phyloP scores from a whole-genome alignment of 345 rosid genomes.

The Toxicodendron radicans region DNA sequence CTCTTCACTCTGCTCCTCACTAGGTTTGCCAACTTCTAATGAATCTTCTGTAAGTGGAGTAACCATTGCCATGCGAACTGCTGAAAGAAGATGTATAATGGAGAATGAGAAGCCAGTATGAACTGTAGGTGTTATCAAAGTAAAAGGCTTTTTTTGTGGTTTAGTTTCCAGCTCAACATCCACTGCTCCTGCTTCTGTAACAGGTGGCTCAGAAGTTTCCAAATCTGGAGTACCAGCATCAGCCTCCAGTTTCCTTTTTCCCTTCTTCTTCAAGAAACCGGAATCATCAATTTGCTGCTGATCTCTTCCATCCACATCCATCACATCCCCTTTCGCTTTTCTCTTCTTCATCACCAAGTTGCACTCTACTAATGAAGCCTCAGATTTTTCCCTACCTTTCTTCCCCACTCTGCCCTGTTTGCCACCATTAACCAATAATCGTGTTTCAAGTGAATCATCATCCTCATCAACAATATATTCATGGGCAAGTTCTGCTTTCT shows the following conservation, averaged over 20 bases:
- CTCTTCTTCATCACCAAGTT: constrained; percentile 59
- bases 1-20: constrained; percentile 46
- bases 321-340: constrained; percentile 56
- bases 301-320: constrained; percentile 40
- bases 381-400: constrained; percentile 63
- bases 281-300: constrained; percentile 48
- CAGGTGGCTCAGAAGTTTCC: constrained; percentile 52
- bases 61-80: constrained; percentile 89
- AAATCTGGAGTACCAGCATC: constrained; percentile 46
- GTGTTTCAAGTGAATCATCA: constrained; percentile 48
- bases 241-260: constrained; percentile 64
- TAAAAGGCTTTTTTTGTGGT: constrained; percentile 80
- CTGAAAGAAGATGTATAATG: constrained; percentile 90
- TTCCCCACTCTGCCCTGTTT: constrained; percentile 40
- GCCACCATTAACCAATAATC: constrained; percentile 39
- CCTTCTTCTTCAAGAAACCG: constrained; percentile 58
- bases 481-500: constrained; percentile 39
- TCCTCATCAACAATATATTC: constrained; percentile 46
- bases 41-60: constrained; percentile 64
- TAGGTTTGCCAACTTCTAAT: constrained; percentile 50
- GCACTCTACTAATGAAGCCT: constrained; percentile 54
- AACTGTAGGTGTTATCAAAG: constrained; percentile 88
- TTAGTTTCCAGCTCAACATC: constrained; percentile 70
- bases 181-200: constrained; percentile 41
- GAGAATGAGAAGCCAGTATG: constrained; percentile 96